phyloP scores from a whole-genome alignment of 2,329 filamentous ascomycete genomes.

The Rhinocladiella mackenziei region DNA sequence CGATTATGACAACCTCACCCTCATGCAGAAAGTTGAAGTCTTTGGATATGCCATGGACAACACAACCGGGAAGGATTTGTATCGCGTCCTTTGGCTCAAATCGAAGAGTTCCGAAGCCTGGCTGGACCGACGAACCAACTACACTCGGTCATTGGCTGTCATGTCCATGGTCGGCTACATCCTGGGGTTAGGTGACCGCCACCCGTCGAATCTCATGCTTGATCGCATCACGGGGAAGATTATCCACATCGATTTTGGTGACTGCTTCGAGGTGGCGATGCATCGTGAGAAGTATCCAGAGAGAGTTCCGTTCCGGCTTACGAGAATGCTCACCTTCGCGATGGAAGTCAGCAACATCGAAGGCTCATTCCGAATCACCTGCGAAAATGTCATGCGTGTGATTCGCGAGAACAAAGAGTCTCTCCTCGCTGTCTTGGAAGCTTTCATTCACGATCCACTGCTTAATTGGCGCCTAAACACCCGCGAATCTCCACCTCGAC shows the following conservation, averaged over 20 bases:
- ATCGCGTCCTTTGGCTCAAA: slow-evolving; percentile 97
- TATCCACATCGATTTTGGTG: slow-evolving; percentile 97
- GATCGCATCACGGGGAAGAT: slow-evolving; percentile 95
- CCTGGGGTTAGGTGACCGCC: slow-evolving; percentile 88
- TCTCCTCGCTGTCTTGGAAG: slow-evolving; percentile 95
- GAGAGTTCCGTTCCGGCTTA: slow-evolving; percentile 93
- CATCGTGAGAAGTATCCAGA: slow-evolving; percentile 99
- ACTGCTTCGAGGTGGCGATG: slow-evolving; percentile 99
- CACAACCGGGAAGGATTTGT: slow-evolving; percentile 96
- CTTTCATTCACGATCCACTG: slow-evolving; percentile 98
- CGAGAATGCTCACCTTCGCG: slow-evolving; percentile 97
- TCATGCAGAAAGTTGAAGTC: slow-evolving; percentile 99
- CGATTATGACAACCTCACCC: slow-evolving; percentile 94
- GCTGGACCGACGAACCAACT: slow-evolving; percentile 97
- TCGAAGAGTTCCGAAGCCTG: slow-evolving; percentile 97
- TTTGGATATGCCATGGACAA: slow-evolving; percentile 99
- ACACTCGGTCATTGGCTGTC: slow-evolving; percentile 91
- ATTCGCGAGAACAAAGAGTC: slow-evolving; percentile 96
- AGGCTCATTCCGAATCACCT: slow-evolving; percentile 95
- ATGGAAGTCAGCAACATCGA: slow-evolving; percentile 99
- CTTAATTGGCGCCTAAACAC: slow-evolving; percentile 86
- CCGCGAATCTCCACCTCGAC: slow-evolving; percentile 57
- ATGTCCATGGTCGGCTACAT: slow-evolving; percentile 99
- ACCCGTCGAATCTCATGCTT: slow-evolving; percentile 97
- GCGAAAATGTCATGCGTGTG: slow-evolving; percentile 97